A percentile compares a stretch with the other conserved stretches of the same genome.
Conservation (phyloP, 1,284 basidiomycete species). For the Ganoderma meredithae region DNA sequence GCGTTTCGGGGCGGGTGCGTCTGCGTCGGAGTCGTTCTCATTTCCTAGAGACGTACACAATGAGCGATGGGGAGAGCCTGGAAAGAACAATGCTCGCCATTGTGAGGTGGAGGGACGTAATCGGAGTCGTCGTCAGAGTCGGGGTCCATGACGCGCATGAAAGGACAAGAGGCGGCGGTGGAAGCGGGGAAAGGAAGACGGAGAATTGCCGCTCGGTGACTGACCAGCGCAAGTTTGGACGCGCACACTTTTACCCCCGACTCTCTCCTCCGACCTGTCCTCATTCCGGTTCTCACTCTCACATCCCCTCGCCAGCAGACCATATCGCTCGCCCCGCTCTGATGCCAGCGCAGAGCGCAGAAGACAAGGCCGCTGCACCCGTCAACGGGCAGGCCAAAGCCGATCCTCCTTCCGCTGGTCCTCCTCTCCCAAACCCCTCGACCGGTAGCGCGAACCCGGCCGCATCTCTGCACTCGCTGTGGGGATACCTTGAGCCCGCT, state of each 20-base stretch:
- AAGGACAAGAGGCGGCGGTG: slow-evolving; percentile 19
- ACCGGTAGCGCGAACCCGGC: slow-evolving; percentile 76
- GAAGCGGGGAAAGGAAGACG: slow-evolving; percentile 20
- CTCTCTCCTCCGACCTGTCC: background rate
- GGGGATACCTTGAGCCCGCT: slow-evolving; percentile 77
- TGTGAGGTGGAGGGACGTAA: slow-evolving; percentile 61
- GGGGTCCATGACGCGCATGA: slow-evolving; percentile 39
- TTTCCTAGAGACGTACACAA: slow-evolving; percentile 10
- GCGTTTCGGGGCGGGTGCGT: slow-evolving; percentile 28
- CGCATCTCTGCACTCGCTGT: slow-evolving; percentile 70
- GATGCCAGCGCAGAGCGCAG: slow-evolving; percentile 29
- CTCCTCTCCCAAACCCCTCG: slow-evolving; percentile 45
- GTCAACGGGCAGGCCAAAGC: slow-evolving; percentile 22
- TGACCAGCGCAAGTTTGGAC: slow-evolving; percentile 28
- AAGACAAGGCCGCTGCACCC: slow-evolving; percentile 14
- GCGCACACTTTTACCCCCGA: slow-evolving; percentile 27
- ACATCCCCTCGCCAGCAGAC: slow-evolving; percentile 11
- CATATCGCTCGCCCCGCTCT: slow-evolving; percentile 12
- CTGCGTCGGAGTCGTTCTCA: slow-evolving; percentile 22
- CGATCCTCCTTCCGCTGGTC: slow-evolving; percentile 20
- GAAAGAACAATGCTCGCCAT: slow-evolving; percentile 16
- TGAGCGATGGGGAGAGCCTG: background rate
- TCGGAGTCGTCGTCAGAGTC: slow-evolving; percentile 75
- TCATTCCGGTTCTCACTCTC: slow-evolving; percentile 6
- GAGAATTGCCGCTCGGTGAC: slow-evolving; percentile 19